phyloP scores from a whole-genome alignment of 176 grass and related monocot genomes.

The Paspalum vaginatum region DNA sequence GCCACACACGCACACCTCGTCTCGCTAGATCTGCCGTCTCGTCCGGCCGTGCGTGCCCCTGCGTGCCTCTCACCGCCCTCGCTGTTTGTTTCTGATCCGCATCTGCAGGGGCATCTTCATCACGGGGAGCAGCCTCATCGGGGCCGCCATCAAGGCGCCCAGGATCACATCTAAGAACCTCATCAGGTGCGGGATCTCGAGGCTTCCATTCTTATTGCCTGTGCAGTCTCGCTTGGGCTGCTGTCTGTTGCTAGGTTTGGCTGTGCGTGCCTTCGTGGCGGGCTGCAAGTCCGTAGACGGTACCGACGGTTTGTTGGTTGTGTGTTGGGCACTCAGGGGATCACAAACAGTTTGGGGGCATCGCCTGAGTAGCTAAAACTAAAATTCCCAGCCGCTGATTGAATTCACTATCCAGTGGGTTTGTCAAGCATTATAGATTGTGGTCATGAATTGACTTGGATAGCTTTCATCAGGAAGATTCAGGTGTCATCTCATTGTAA shows the following conservation, averaged over 20 bases:
- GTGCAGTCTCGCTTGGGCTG: neutral
- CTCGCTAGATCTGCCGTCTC: constrained; percentile 15
- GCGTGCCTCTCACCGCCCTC: neutral
- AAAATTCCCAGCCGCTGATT: neutral
- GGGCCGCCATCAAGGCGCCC: constrained; percentile 91
- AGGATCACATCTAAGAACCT: constrained; percentile 99
- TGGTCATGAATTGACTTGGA: neutral
- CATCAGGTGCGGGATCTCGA: constrained; percentile 62
- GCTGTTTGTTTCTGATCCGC: neutral
- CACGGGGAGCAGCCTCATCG: constrained; percentile 96
- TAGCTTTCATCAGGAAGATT: neutral
- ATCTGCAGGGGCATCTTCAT: constrained; percentile 92
- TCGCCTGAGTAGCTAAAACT: neutral
- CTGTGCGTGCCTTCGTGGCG: neutral
- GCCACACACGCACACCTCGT: neutral
- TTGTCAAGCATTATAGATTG: neutral
- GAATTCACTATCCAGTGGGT: neutral
- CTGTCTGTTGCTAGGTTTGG: constrained; percentile 18
- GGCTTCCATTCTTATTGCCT: neutral
- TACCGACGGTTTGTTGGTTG: neutral
- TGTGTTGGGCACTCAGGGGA: neutral
- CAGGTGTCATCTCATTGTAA: neutral
- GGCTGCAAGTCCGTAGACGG: neutral
- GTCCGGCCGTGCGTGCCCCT: neutral
- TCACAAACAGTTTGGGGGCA: neutral